Conservation (phyloP, 768 basidiomycete species). For the Fistulinella prunicolor region DNA sequence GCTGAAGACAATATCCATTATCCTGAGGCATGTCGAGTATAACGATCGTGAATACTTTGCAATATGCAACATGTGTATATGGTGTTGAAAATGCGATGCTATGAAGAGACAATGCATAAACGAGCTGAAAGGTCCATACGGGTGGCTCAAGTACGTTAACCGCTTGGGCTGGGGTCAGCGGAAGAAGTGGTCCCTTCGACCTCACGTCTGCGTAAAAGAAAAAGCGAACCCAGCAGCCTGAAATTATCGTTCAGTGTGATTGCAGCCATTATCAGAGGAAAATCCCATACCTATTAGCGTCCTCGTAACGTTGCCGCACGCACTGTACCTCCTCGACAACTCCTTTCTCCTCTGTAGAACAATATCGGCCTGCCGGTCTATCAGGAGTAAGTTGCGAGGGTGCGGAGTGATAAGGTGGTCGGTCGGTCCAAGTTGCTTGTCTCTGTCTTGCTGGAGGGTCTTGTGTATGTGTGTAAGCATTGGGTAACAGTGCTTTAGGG, state of each 20-base stretch:
- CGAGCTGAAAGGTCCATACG: not conserved
- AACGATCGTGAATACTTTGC: constrained; percentile 6
- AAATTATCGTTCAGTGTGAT: constrained; percentile 6
- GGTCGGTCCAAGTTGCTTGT: not conserved
- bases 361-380: not conserved
- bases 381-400: constrained; percentile 1
- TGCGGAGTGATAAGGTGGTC: constrained; percentile 4
- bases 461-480: not conserved
- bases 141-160: not conserved
- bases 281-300: constrained; percentile 55
- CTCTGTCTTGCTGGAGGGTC: constrained; percentile 1
- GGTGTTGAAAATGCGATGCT: not conserved
- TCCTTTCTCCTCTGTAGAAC: constrained; percentile 13
- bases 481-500: not conserved
- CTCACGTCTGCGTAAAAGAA: constrained; percentile 55
- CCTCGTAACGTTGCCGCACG: constrained; percentile 61
- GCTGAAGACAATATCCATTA: not conserved
- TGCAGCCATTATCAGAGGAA: not conserved
- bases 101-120: not conserved
- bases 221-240: constrained; percentile 62
- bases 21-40: constrained; percentile 1
- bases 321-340: constrained; percentile 39
- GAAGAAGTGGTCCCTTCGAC: constrained; percentile 14
- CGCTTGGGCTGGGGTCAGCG: not conserved
- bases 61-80: constrained; percentile 6